A percentile compares a stretch with the other conserved stretches of the same genome.
These are phyloP conservation scores for Zymoseptoria crescenta DNA, from an alignment of 2,329 filamentous ascomycete genomes.

Conservation along the genomic window DNA sequence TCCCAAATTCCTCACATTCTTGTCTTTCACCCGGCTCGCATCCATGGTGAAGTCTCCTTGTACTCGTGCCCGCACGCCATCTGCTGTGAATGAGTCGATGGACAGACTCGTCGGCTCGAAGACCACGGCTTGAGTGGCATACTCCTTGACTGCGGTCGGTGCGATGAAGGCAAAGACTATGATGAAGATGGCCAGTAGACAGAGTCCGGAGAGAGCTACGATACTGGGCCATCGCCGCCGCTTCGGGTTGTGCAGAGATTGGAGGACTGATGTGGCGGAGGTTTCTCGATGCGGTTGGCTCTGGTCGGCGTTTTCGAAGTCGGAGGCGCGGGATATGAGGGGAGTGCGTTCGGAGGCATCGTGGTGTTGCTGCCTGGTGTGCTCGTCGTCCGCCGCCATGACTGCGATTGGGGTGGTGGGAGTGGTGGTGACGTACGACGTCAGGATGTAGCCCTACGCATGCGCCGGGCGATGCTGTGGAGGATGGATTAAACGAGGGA, in stretches of 20 bases:
- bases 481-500: not conserved
- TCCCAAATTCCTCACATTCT: constrained; percentile 66
- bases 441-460: not conserved
- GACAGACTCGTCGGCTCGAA: constrained; percentile 78
- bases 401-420: not conserved
- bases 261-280: constrained; percentile 15
- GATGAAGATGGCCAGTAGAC: constrained; percentile 55
- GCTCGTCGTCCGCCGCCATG: not conserved
- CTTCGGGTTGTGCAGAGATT: constrained; percentile 28
- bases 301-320: constrained; percentile 9
- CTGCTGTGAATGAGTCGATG: constrained; percentile 72
- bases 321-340: not conserved
- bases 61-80: constrained; percentile 70
- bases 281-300: constrained; percentile 19
- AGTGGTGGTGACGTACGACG: not conserved
- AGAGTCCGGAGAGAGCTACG: constrained; percentile 62
- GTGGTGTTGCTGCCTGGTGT: not conserved
- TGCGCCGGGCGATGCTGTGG: not conserved
- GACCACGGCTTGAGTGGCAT: constrained; percentile 73
- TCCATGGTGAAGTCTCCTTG: constrained; percentile 78
- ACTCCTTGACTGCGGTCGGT: constrained; percentile 72
- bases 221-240: constrained; percentile 66
- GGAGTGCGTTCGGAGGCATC: not conserved
- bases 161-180: constrained; percentile 73
- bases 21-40: constrained; percentile 63